Evolutionary conservation across 1,139 yeast genomes (phyloP), one percentile per base, ranked within the genome.

Genomic region (Blastobotrys niveus): DNA sequence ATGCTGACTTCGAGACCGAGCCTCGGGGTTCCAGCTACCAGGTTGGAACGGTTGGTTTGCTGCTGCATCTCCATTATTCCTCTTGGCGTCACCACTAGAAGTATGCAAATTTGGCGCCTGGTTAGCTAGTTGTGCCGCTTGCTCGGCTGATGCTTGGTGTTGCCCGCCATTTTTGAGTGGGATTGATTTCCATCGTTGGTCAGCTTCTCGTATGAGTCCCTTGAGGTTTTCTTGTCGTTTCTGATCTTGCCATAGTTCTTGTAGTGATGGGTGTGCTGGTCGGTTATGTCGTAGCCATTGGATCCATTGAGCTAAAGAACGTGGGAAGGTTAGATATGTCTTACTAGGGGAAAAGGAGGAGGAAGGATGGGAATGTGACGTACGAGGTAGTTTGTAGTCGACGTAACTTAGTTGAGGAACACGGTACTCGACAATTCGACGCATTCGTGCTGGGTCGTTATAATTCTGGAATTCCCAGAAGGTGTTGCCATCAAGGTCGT

Each of bases 231-330:
- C 68, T 47, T 79, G 79, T 38, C 95, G 69, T 18, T 67, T 55
- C 54, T 77, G 71, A 53, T 85, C 94, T 2, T 65, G 66, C 3
- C 73, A 51, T 38, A 85, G 70, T 52, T 84, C 94, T 38, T 73
- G 70, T 29, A 85, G 57, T 1, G 79, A 69, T 0, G 95, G 95
- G 2, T 80, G 71, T 1, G 64, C 58, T 1, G 69, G 64, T 42
- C 94, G 69, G 1, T 86, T 79, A 54, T 77, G 70, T 42, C 93
- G 63, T 20, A 86, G 68, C 95, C 95, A 85, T 59, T 82, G 89
- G 34, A 77, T 66, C 94, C 95, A 85, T 57, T 80, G 89, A 1
- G 91, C 26, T 34, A 18, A 8, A 12, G 12, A n/a, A 7, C n/a
- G n/a, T n/a, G n/a, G n/a, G n/a, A n/a, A n/a, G n/a, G n/a, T n/a